These are phyloP conservation scores for Nakazawaea ernobii DNA, from an alignment of 805 yeast genomes.

Conservation along the genomic window DNA sequence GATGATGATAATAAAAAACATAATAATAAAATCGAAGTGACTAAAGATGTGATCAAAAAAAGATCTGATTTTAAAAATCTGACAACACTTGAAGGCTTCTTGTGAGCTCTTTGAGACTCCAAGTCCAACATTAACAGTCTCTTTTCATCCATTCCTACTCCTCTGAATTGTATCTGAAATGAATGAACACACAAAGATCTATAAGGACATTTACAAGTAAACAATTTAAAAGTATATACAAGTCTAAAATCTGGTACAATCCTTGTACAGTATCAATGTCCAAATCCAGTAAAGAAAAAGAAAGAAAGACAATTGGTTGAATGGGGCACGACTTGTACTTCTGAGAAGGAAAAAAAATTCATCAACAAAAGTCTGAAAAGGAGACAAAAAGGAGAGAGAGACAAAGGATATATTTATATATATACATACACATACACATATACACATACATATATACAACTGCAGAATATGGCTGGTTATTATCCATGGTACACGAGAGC, in stretches of 20 bases:
- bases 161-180: too few species aligned
- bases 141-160: background rate
- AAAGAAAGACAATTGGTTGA: too few species aligned
- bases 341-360: background rate
- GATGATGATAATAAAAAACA: background rate
- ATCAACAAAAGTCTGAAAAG: background rate
- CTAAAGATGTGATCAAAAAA: background rate
- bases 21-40: slow-evolving; percentile 1
- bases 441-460: background rate
- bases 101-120: background rate
- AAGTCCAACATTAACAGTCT: background rate
- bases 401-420: background rate
- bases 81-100: background rate
- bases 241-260: too few species aligned
- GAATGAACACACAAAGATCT: too few species aligned
- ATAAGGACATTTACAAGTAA: too few species aligned
- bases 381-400: background rate
- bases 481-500: slow-evolving; percentile 75
- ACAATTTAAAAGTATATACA: too few species aligned
- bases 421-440: too few species aligned
- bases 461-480: slow-evolving; percentile 35
- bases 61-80: slow-evolving; percentile 2
- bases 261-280: too few species aligned
- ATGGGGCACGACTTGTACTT: background rate
- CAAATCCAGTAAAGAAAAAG: too few species aligned